These are phyloP conservation scores for Phtheirospermum japonicum DNA, from an alignment of 257 asterid species.

Conservation along the genomic window DNA sequence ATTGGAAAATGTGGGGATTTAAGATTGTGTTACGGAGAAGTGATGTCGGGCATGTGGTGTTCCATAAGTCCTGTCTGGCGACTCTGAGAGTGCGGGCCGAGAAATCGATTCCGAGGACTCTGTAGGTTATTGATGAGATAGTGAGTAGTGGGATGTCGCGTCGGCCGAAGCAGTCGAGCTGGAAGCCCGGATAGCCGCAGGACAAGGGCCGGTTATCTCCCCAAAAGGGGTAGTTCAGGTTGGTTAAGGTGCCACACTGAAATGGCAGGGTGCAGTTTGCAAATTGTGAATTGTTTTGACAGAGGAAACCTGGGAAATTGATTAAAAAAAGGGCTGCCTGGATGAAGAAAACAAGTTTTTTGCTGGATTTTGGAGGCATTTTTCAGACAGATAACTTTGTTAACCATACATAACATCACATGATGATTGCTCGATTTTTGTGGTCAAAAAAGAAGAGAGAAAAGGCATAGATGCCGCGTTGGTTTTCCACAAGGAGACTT, in stretches of 20 bases:
- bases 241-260: conserved; percentile 24
- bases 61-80: too few relatives aligned
- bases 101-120: background rate
- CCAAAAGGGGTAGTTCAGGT: conserved; percentile 43
- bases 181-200: conserved; percentile 40
- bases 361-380: too few relatives aligned
- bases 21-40: too few relatives aligned
- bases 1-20: conserved; percentile 20
- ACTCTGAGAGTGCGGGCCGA: background rate
- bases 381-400: too few relatives aligned
- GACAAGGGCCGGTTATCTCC: too few relatives aligned
- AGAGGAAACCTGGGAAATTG: conserved; percentile 21
- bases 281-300: conserved; percentile 26
- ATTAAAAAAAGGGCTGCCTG: conserved; percentile 15
- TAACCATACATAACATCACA: too few relatives aligned
- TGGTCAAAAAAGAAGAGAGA: too few relatives aligned
- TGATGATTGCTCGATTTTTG: too few relatives aligned
- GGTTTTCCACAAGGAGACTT: too few relatives aligned
- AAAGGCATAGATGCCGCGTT: too few relatives aligned
- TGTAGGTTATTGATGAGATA: conserved; percentile 11
- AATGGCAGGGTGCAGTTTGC: conserved; percentile 15
- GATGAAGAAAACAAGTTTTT: too few relatives aligned
- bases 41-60: too few relatives aligned
- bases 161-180: conserved; percentile 29
- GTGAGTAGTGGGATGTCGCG: background rate